Evolutionary conservation across 2,329 filamentous ascomycete genomes (phyloP), one percentile per base, ranked within the genome.

Genomic region (Sphaerulina musiva): DNA sequence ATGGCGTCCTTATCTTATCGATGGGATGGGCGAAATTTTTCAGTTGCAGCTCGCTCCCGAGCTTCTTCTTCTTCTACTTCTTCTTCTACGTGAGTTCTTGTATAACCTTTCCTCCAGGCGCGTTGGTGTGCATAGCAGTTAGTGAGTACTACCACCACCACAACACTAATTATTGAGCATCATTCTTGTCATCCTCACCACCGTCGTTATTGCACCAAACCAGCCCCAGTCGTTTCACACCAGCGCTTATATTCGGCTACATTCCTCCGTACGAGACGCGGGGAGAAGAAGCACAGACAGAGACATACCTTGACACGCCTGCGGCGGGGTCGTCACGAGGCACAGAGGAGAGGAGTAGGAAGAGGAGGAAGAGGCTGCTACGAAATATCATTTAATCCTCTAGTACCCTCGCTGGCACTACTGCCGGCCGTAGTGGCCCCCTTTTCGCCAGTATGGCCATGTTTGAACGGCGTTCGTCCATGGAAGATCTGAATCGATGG

Each of bases 391-490:
- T 17, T 17, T 17, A 17, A 17, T 17, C 14, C 14, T 17, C 14
- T 17, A 17, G 14, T 17, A 17, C 14, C 14, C 14, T 17, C 14
- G 14, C 26, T 26, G 26, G 26, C 26, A 26, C 26, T 26, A 26
- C 26, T 26, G 26, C 26, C 26, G 1, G 26, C 26, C 26, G 6
- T 26, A 4, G 6, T 6, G 26, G 26, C 14, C 26, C 26, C 26
- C 4, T 26, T 6, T 4, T 6, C 26, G 26, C 26, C 26, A 53
- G 1, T 40, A 65, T 65, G 63, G 59, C 62, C n/a, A 55, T 64
- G 47, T 62, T 55, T 55, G 60, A 64, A 51, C 61, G 63, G 39
- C 62, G 63, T 41, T 60, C 59, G 46, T 64, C 62, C 7, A 61
- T 64, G 49, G 63, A 65, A 51, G 56, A 57, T 50, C 60, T 63